Conservation (phyloP, 2,329 filamentous ascomycete species). For the Epichloe elymi region DNA sequence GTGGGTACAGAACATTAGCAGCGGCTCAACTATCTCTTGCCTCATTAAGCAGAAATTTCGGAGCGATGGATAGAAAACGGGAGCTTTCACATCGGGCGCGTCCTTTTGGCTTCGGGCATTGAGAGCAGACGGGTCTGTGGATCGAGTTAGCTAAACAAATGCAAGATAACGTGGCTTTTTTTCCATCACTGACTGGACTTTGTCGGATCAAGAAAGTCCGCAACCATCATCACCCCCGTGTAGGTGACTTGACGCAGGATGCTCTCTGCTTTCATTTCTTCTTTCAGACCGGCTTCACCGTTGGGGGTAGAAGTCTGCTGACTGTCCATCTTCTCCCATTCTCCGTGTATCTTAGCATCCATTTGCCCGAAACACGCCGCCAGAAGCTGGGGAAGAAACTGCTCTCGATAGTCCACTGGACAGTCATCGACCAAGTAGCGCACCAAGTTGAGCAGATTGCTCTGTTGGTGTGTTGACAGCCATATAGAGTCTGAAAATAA, state of each 20-base stretch:
- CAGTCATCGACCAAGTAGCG: slow-evolving; percentile 86
- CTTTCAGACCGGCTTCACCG: slow-evolving; percentile 64
- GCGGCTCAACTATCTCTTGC: slow-evolving; percentile 66
- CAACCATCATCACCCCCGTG: slow-evolving; percentile 82
- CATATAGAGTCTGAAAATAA: slow-evolving; percentile 71
- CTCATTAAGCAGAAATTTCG: slow-evolving; percentile 73
- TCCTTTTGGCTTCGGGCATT: background rate
- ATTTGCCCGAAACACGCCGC: slow-evolving; percentile 73
- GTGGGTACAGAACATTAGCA: slow-evolving; percentile 85
- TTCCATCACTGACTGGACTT: slow-evolving; percentile 40
- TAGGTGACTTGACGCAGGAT: slow-evolving; percentile 88
- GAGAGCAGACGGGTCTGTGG: slow-evolving; percentile 1
- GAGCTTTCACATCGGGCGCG: background rate
- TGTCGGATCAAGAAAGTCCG: slow-evolving; percentile 70
- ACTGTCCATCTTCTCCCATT: slow-evolving; percentile 69
- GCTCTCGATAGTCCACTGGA: slow-evolving; percentile 59
- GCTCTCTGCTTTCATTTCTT: slow-evolving; percentile 97
- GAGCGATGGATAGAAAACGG: slow-evolving; percentile 43
- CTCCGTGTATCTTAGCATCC: slow-evolving; percentile 71
- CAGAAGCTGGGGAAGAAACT: slow-evolving; percentile 77
- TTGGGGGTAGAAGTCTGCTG: slow-evolving; percentile 49
- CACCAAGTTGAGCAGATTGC: slow-evolving; percentile 80
- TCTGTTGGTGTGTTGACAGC: slow-evolving; percentile 84
- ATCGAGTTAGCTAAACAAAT: slow-evolving; percentile 1
- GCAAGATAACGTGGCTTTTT: background rate